These are phyloP conservation scores for Pyricularia sp. DNA, from an alignment of 2,329 filamentous ascomycete species.

Conservation along the genomic window DNA sequence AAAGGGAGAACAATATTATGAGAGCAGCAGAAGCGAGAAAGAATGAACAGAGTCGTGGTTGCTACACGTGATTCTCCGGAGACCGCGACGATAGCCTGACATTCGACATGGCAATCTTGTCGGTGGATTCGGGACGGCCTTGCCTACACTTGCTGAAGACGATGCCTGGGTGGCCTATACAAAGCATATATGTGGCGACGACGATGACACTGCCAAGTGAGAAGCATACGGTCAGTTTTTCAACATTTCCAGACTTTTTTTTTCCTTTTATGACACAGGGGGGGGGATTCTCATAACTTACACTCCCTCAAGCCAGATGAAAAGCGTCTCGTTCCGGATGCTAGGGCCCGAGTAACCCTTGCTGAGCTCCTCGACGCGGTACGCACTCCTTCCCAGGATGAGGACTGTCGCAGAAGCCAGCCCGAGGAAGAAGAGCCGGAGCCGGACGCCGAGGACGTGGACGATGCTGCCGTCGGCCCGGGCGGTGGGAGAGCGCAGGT, in stretches of 20 bases:
- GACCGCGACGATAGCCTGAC: background rate
- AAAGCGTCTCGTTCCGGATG: slow-evolving; percentile 39
- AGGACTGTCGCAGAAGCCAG: slow-evolving; percentile 37
- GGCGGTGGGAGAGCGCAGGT: slow-evolving; percentile 14
- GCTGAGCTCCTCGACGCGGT: slow-evolving; percentile 55
- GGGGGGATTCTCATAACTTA: background rate
- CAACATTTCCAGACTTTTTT: background rate
- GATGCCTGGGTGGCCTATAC: slow-evolving; percentile 7
- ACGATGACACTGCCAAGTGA: background rate
- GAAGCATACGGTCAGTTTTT: background rate
- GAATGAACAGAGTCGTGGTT: background rate
- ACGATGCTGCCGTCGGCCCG: background rate
- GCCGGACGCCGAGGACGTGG: slow-evolving; percentile 13
- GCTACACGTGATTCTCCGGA: background rate
- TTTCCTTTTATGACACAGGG: too few relatives aligned
- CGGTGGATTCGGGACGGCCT: background rate
- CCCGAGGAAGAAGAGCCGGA: slow-evolving; percentile 19
- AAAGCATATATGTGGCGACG: slow-evolving; percentile 2
- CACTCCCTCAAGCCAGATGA: slow-evolving; percentile 43
- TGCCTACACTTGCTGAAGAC: background rate
- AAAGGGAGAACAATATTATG: background rate
- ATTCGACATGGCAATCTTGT: background rate
- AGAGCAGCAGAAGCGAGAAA: background rate
- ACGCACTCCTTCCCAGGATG: slow-evolving; percentile 52
- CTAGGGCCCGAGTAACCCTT: slow-evolving; percentile 49